A percentile compares a stretch with the other conserved stretches of the same genome.
Evolutionary conservation across 2,329 filamentous ascomycete species (phyloP).

Genomic region (Chrysosporium queenslandicum): DNA sequence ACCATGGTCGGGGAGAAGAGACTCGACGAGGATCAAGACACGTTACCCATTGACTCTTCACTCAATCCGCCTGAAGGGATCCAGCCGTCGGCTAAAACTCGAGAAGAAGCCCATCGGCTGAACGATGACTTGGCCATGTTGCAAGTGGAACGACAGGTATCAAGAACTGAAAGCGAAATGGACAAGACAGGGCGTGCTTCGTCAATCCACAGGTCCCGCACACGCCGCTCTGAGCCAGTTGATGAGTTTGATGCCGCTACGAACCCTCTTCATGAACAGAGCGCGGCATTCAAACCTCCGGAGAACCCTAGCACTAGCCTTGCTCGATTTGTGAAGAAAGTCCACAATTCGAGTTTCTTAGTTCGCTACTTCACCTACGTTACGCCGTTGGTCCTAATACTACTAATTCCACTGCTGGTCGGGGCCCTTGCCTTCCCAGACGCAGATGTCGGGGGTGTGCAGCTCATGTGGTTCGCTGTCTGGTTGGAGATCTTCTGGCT

Average conservation of each 20-base stretch:
- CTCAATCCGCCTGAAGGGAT: conserved; percentile 1
- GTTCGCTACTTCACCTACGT: conserved; percentile 65
- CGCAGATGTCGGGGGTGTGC: conserved; percentile 61
- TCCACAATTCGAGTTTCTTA: conserved; percentile 56
- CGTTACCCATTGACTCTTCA: background rate
- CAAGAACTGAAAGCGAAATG: conserved; percentile 24
- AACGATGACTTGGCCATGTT: conserved; percentile 58
- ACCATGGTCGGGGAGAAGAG: conserved; percentile 1
- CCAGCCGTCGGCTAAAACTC: conserved; percentile 42
- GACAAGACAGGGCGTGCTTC: conserved; percentile 26
- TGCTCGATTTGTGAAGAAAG: conserved; percentile 54
- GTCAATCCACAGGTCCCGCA: conserved; percentile 45
- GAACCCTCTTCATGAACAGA: conserved; percentile 58
- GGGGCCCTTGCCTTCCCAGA: conserved; percentile 51
- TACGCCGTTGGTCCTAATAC: conserved; percentile 51
- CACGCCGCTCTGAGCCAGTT: conserved; percentile 45
- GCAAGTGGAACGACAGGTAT: conserved; percentile 50
- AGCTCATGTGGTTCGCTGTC: conserved; percentile 82
- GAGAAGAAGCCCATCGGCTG: conserved; percentile 51
- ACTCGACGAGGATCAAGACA: background rate
- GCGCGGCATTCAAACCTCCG: conserved; percentile 54
- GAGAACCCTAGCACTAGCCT: conserved; percentile 52
- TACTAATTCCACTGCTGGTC: conserved; percentile 59
- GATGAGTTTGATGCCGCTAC: conserved; percentile 60
- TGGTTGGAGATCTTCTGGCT: conserved; percentile 94